phyloP scores from a whole-genome alignment of 1,284 basidiomycete genomes.

The Boletellus sp. region DNA sequence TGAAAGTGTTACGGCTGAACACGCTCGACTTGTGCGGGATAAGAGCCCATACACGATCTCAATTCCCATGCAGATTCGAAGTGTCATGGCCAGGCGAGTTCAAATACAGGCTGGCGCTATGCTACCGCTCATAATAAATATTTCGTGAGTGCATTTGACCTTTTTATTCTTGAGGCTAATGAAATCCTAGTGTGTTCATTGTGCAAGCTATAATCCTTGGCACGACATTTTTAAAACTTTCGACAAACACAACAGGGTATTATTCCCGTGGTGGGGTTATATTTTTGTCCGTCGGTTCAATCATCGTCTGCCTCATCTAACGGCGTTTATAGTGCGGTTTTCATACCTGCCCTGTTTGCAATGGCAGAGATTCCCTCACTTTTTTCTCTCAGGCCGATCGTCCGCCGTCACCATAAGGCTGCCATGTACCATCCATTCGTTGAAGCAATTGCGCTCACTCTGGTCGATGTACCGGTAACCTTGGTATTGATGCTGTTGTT shows the following conservation, averaged over 20 bases:
- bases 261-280: slow-evolving; percentile 80
- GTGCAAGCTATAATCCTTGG: slow-evolving; percentile 73
- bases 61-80: slow-evolving; percentile 59
- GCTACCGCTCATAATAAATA: slow-evolving; percentile 37
- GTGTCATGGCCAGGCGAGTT: slow-evolving; percentile 61
- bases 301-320: neutral
- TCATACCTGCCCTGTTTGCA: slow-evolving; percentile 30
- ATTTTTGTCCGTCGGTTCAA: slow-evolving; percentile 51
- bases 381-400: slow-evolving; percentile 55
- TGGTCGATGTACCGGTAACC: slow-evolving; percentile 59
- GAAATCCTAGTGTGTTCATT: slow-evolving; percentile 39
- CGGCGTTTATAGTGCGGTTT: slow-evolving; percentile 23
- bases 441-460: slow-evolving; percentile 54
- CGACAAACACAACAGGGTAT: slow-evolving; percentile 60
- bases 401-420: slow-evolving; percentile 48
- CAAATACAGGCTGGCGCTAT: slow-evolving; percentile 65
- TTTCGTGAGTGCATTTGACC: slow-evolving; percentile 27
- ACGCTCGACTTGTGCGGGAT: slow-evolving; percentile 40
- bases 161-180: slow-evolving; percentile 28
- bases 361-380: slow-evolving; percentile 44
- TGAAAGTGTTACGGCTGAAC: slow-evolving; percentile 50
- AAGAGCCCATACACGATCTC: slow-evolving; percentile 48
- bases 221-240: slow-evolving; percentile 67
- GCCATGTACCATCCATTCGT: slow-evolving; percentile 55
- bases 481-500: slow-evolving; percentile 44